Evolutionary conservation across 2,329 filamentous ascomycete genomes (phyloP).

Genomic region (Fusarium sp.): DNA sequence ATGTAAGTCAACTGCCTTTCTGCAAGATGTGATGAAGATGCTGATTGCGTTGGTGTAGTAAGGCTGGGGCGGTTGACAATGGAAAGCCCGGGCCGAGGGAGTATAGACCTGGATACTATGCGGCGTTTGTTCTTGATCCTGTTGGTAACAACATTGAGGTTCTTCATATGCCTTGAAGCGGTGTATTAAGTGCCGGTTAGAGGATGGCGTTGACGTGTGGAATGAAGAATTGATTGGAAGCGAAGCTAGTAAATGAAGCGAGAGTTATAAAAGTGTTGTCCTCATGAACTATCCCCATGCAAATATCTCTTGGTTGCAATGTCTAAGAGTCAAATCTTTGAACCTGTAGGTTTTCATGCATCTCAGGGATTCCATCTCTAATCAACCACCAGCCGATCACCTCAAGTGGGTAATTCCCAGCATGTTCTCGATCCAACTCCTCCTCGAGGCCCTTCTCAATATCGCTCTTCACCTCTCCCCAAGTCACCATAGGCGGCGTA

Average conservation of each 20-base stretch:
- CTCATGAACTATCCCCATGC: not conserved
- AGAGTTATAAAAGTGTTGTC: not conserved
- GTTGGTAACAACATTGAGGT: constrained; percentile 66
- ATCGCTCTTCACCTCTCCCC: constrained; percentile 33
- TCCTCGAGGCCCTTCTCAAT: constrained; percentile 33
- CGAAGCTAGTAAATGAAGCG: not conserved
- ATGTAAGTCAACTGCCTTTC: constrained; percentile 32
- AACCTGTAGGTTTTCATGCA: constrained; percentile 16
- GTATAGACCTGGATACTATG: constrained; percentile 63
- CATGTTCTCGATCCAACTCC: not conserved
- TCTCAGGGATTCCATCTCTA: constrained; percentile 14
- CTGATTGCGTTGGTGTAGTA: constrained; percentile 41
- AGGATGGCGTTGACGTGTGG: not conserved
- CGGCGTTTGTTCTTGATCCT: constrained; percentile 63
- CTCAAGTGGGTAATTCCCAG: not conserved
- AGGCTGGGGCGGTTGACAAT: constrained; percentile 61
- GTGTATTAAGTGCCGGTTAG: not conserved
- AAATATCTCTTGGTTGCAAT: not conserved
- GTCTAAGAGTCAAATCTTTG: constrained; percentile 1
- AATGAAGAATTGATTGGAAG: not conserved
- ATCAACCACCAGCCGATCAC: constrained; percentile 8
- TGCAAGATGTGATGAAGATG: fast-evolving
- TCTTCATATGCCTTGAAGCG: constrained; percentile 45
- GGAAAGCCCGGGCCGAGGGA: constrained; percentile 61
- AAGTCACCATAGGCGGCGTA: constrained; percentile 21